Evolutionary conservation across 495 filamentous ascomycete species (phyloP).

Genomic region (Chaetomium tenue): DNA sequence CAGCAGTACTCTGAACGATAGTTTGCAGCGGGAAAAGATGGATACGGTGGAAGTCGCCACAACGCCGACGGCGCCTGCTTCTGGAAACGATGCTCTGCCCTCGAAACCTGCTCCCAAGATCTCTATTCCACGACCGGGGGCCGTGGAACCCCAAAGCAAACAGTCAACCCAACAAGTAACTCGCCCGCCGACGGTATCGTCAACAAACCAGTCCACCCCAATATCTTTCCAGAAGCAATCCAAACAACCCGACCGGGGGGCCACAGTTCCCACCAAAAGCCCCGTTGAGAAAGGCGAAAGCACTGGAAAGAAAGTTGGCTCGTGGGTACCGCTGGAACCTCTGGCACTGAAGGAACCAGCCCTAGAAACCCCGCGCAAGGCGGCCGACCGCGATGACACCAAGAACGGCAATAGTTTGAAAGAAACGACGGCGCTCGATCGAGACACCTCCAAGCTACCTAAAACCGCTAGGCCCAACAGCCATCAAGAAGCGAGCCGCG

Average conservation of each 20-base stretch:
- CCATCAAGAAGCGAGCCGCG: not conserved
- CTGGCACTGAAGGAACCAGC: not conserved
- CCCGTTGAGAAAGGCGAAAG: constrained; percentile 12
- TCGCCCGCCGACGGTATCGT: not conserved
- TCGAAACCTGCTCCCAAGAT: not conserved
- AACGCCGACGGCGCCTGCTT: not conserved
- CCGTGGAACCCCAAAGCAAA: not conserved
- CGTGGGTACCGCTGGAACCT: too few species aligned
- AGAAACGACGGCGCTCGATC: not conserved
- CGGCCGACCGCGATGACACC: not conserved
- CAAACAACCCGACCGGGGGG: not conserved
- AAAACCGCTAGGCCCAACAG: not conserved
- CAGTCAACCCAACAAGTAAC: not conserved
- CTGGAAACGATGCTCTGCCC: not conserved
- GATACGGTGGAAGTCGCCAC: not conserved
- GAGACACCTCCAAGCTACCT: not conserved
- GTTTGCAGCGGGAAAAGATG: not conserved
- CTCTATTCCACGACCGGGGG: not conserved
- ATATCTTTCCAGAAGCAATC: not conserved
- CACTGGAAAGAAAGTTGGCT: not conserved
- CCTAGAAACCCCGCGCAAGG: not conserved
- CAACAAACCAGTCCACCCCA: not conserved
- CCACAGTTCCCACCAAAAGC: not conserved
- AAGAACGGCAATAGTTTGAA: not conserved
- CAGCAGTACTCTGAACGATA: not conserved